Conservation (phyloP, 2,329 filamentous ascomycete species). For the Onygenales sp. region DNA sequence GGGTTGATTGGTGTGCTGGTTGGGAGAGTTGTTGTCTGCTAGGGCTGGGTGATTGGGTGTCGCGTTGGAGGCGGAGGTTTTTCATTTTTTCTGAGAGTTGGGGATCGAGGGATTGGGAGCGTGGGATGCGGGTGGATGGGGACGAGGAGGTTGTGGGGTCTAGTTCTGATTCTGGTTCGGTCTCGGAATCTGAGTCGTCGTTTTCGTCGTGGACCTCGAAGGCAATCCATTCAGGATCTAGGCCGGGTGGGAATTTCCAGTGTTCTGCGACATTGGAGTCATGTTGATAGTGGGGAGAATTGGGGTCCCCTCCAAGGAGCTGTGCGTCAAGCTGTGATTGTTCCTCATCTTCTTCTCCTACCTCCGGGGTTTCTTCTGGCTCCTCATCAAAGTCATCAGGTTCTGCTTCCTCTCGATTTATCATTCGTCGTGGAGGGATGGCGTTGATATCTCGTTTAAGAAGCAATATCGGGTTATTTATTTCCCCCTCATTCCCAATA, state of each 20-base stretch:
- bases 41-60: slow-evolving; percentile 18
- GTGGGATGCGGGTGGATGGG: slow-evolving; percentile 11
- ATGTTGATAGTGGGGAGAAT: slow-evolving; percentile 9
- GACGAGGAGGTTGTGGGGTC: slow-evolving; percentile 9
- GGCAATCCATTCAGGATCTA: slow-evolving; percentile 86
- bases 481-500: slow-evolving; percentile 59
- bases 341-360: slow-evolving; percentile 32
- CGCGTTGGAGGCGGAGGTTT: slow-evolving; percentile 33
- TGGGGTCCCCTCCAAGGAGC: slow-evolving; percentile 16
- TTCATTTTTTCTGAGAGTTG: slow-evolving; percentile 35
- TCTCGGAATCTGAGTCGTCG: slow-evolving; percentile 47
- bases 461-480: slow-evolving; percentile 64
- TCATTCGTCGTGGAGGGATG: slow-evolving; percentile 50
- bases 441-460: slow-evolving; percentile 63
- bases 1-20: slow-evolving; percentile 16
- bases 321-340: slow-evolving; percentile 31
- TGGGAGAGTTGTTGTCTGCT: slow-evolving; percentile 20
- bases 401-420: slow-evolving; percentile 37
- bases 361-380: slow-evolving; percentile 14
- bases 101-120: slow-evolving; percentile 29
- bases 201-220: slow-evolving; percentile 71
- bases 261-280: slow-evolving; percentile 23
- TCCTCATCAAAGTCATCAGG: slow-evolving; percentile 20
- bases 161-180: slow-evolving; percentile 26
- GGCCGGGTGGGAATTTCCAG: slow-evolving; percentile 59